Percentiles rank a stretch among this genome's conserved stretches.
phyloP scores from a whole-genome alignment of 108 stramenopile species.

The Nitzschia palea region DNA sequence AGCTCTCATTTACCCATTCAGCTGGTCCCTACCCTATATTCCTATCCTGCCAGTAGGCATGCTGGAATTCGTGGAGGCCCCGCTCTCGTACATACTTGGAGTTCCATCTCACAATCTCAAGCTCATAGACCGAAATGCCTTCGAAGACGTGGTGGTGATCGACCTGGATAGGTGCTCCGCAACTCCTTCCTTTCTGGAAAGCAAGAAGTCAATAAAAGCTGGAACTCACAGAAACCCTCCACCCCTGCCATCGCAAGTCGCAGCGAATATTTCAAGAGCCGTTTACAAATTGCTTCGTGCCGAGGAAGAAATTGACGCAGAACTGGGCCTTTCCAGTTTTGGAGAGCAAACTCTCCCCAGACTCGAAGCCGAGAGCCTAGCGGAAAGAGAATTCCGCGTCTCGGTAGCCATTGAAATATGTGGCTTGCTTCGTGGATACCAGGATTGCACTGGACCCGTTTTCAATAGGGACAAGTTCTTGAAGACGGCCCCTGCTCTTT shows the following conservation, averaged over 20 bases:
- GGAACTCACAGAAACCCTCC: constrained; percentile 40
- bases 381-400: constrained; percentile 82
- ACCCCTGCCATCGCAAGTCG: constrained; percentile 75
- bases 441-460: constrained; percentile 82
- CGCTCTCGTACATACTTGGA: constrained; percentile 79
- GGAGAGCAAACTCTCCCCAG: constrained; percentile 59
- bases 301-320: constrained; percentile 73
- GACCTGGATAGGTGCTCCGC: constrained; percentile 78
- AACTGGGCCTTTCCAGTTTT: constrained; percentile 26
- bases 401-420: constrained; percentile 80
- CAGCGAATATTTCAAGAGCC: constrained; percentile 73
- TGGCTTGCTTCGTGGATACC: constrained; percentile 75
- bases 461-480: constrained; percentile 87
- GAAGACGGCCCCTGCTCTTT: constrained; percentile 73
- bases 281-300: constrained; percentile 68
- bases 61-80: constrained; percentile 86
- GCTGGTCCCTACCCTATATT: constrained; percentile 85
- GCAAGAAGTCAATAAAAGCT: constrained; percentile 31
- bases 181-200: constrained; percentile 37
- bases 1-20: constrained; percentile 83
- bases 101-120: constrained; percentile 64
- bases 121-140: constrained; percentile 53
- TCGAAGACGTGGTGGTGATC: constrained; percentile 83
- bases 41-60: constrained; percentile 79
- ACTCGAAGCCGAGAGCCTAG: constrained; percentile 73